Base-by-base conservation (phyloP, 1,139 yeast species). In the Pneumocystis oryctolagi region DNA sequence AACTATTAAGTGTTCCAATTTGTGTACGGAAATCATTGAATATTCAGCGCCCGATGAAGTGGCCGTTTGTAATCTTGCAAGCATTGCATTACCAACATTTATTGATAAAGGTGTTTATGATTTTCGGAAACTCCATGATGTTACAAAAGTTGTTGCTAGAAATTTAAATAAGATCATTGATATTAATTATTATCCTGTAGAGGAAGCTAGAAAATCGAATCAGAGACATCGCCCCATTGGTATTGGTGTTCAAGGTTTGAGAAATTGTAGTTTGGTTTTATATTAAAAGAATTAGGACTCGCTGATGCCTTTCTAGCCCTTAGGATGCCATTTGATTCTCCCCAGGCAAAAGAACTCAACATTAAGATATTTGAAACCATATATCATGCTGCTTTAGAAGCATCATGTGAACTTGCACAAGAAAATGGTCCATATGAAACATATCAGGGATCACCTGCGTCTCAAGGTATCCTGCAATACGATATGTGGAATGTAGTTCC, bases 1-100 rank as follows among this genome's bases (percentile, higher is more conserved):
- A 71, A 79, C 85, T 61, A 88, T 88, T 76, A 88, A 88, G 76
- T 85, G 94, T 58, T 87, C 95, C 56, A 88, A 88, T 76, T 79
- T 88, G 76, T 89, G 96, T 76, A 86, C 95, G 74, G 96, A 88
- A 76, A 85, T 88, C 71, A 90, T 88, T 64, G 95, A 89, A 76
- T 88, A 87, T 73, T 86, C 95, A 30, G 78, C 88, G 60, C 89
- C 94, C 32, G 89, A 86, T 62, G 96, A 88, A 78, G 87, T 87
- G 66, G 94, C 96, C 59, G 96, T 89, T 63, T 88, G 96, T 79
- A 88, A 88, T 76, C 80, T 88, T 74, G 96, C 95, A 25, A 87
- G 95, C 30, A 77, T 88, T 71, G 94, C 95, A 14, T 78, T 88
- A 66, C 95, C 96, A 25, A 81, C 88, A 5, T 88, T 82, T 70